phyloP scores from a whole-genome alignment of 2,329 filamentous ascomycete species.

The Nectriaceae sp. region DNA sequence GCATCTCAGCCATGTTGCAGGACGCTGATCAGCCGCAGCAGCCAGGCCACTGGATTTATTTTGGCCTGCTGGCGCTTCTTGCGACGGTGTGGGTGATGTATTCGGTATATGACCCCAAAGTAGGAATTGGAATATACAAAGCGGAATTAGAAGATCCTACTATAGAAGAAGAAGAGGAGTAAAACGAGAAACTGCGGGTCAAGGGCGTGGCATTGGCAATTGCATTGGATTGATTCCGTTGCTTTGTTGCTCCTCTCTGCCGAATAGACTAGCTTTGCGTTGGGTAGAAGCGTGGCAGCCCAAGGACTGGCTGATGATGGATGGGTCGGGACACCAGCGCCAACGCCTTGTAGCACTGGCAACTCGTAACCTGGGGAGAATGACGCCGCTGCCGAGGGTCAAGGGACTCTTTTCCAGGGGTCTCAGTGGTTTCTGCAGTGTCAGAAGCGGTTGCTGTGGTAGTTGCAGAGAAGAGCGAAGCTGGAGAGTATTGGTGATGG shows the following conservation, averaged over 20 bases:
- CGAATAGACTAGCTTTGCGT: conserved; percentile 3
- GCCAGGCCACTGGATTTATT: neutral
- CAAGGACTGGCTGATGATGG: conserved; percentile 10
- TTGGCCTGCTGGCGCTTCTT: neutral
- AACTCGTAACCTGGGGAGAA: neutral
- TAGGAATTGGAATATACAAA: conserved; percentile 5
- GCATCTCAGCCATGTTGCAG: neutral
- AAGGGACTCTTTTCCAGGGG: neutral
- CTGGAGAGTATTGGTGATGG: neutral
- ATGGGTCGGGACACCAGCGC: neutral
- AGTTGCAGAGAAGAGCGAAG: neutral
- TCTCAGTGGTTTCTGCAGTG: neutral
- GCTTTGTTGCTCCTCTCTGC: neutral
- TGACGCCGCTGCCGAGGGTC: neutral
- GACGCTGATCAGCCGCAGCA: neutral
- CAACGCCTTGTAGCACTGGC: neutral
- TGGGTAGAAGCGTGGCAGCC: conserved; percentile 17
- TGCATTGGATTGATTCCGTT: neutral
- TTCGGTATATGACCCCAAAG: neutral
- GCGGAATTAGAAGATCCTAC: neutral
- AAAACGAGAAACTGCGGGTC: neutral
- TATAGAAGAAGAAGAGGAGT: conserved; percentile 1
- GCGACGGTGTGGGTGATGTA: neutral
- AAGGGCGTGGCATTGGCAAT: conserved; percentile 3
- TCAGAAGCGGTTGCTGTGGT: neutral